Evolutionary conservation across 225 moss, liverwort and hornwort species (phyloP), one percentile per base, ranked within the genome.

Genomic region (Pseudoscleropodium purum): DNA sequence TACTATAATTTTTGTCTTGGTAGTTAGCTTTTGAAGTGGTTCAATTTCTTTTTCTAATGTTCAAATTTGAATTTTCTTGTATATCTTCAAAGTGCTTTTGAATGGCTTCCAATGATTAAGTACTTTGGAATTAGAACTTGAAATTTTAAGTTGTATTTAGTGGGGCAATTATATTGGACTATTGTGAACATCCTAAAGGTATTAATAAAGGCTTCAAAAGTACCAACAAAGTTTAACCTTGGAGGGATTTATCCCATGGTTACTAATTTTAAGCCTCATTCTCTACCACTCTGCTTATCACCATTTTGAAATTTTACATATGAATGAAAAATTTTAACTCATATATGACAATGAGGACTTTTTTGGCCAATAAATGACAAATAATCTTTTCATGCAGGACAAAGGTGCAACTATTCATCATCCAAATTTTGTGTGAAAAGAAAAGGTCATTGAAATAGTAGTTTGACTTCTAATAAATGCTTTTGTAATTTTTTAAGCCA

Each of bases 81-180:
- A 41, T 2, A 25, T 26, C 25, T 25, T 4, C 27, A 15, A 41
- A 72, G 2, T n/a, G 15, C 5, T 15, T 72, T 8, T 41, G 14
- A 72, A 41, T 26, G 15, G 0, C 26, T 41, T 72, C 24, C 1
- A 41, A 9, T 72, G 9, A 72, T 72, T 41, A 4, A 18, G 15
- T 56, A 4, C 5, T 39, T 70, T 39, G 1, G 8, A 39, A 39
- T 25, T 39, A 39, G 14, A 14, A 25, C 8, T 39, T 70, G 8
- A 70, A 70, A 39, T 25, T 39, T 39, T 0, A 7, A 4, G 5
- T 39, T 41, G 8, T 41, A 26, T 41, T 70, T 72, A 8, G 41
- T 0, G 1, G 1, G 5, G 15, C 15, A 70, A 7, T 25, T 15
- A 70, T 9, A 41, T 1, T 1, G 0, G 7, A 25, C 13, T 15